Evolutionary conservation across 345 rosid species (phyloP).

Genomic region (Hibiscus trionum): DNA sequence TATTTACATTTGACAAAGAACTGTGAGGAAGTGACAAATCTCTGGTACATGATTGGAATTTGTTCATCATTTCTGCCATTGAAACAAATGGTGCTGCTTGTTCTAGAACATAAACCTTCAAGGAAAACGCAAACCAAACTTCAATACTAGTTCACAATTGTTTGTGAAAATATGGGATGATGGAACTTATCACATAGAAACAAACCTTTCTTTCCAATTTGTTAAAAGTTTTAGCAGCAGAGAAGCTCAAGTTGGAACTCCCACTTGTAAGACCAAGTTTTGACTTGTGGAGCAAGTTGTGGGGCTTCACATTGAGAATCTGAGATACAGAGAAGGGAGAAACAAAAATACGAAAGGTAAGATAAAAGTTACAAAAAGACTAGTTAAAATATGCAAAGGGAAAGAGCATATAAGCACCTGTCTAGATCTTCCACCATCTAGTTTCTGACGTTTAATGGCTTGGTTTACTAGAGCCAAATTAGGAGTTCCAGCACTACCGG

Average conservation of each 20-base stretch:
- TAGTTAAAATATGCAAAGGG: background rate
- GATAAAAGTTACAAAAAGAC: background rate
- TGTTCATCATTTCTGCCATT: constrained; percentile 77
- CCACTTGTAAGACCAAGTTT: constrained; percentile 52
- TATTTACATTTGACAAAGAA: constrained; percentile 39
- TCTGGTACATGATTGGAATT: constrained; percentile 79
- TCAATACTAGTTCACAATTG: background rate
- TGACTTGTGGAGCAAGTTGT: constrained; percentile 71
- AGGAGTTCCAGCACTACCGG: constrained; percentile 32
- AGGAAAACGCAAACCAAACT: background rate
- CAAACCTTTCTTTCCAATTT: constrained; percentile 81
- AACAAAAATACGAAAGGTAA: background rate
- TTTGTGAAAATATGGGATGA: background rate
- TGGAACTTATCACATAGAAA: background rate
- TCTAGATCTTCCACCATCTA: constrained; percentile 84
- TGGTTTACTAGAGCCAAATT: constrained; percentile 73
- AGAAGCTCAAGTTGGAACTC: constrained; percentile 32
- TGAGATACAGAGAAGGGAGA: constrained; percentile 16
- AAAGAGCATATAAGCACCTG: constrained; percentile 37
- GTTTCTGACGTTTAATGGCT: constrained; percentile 93
- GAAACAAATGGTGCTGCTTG: constrained; percentile 49
- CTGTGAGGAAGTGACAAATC: constrained; percentile 56
- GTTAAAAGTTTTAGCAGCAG: constrained; percentile 30
- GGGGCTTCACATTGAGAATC: constrained; percentile 74
- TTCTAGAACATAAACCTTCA: constrained; percentile 56